These are phyloP conservation scores for Nannochloropsis oceanica DNA, from an alignment of 108 stramenopile genomes.

Conservation along the genomic window DNA sequence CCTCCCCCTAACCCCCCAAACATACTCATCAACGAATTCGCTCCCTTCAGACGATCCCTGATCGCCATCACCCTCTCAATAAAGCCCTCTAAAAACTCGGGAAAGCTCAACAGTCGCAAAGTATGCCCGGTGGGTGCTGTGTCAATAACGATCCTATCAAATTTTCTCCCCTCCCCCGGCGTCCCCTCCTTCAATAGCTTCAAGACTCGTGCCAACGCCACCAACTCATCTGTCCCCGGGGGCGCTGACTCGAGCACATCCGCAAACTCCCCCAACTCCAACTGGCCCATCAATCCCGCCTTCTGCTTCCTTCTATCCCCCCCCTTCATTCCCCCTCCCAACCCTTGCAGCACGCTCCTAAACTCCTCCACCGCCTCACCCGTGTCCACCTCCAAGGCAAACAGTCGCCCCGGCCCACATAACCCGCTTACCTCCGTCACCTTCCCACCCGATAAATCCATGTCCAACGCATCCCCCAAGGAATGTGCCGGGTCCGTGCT, in stretches of 20 bases:
- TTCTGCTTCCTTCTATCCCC: not conserved
- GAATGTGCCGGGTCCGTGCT: conserved; percentile 95
- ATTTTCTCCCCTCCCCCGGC: conserved; percentile 25
- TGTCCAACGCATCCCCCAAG: conserved; percentile 63
- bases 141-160: conserved; percentile 78
- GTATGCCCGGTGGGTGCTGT: conserved; percentile 95
- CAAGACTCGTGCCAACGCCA: conserved; percentile 27
- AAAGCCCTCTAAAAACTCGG: conserved; percentile 30
- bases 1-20: conserved; percentile 2
- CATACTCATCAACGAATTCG: conserved; percentile 16
- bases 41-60: conserved; percentile 19
- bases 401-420: conserved; percentile 41
- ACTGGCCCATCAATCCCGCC: conserved; percentile 1
- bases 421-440: not conserved
- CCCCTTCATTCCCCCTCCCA: not conserved
- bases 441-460: not conserved
- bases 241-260: conserved; percentile 34
- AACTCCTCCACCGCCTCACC: conserved; percentile 41
- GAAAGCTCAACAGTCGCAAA: conserved; percentile 58
- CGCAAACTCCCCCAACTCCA: conserved; percentile 35
- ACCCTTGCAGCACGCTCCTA: not conserved
- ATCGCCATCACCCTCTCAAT: conserved; percentile 20
- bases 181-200: conserved; percentile 10
- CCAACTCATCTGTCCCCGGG: conserved; percentile 38
- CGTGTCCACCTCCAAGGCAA: conserved; percentile 70